A percentile compares a stretch with the other conserved stretches of the same genome.
phyloP scores from a whole-genome alignment of 2,329 filamentous ascomycete species.

The Penicillium nordicum region DNA sequence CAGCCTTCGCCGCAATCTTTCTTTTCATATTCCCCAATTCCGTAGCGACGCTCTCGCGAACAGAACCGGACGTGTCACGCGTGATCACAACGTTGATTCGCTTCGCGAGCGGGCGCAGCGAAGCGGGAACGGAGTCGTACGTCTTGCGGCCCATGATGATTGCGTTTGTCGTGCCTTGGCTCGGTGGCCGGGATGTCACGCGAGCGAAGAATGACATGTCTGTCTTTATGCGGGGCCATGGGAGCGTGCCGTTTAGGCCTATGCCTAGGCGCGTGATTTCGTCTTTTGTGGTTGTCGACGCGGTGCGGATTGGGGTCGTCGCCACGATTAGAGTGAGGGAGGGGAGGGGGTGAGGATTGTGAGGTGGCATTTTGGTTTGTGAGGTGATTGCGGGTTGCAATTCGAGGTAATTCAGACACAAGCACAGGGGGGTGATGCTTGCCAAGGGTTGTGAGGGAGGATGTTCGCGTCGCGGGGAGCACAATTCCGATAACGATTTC shows the following conservation, averaged over 20 bases:
- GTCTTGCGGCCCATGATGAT: slow-evolving; percentile 98
- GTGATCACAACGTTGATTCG: slow-evolving; percentile 81
- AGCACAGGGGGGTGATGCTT: not conserved
- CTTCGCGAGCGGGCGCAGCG: slow-evolving; percentile 74
- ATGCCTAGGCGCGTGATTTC: slow-evolving; percentile 82
- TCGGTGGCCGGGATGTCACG: slow-evolving; percentile 65
- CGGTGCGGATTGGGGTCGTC: slow-evolving; percentile 62
- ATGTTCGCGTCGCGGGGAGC: slow-evolving; percentile 1
- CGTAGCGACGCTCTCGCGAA: slow-evolving; percentile 30
- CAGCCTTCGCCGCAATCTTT: slow-evolving; percentile 21
- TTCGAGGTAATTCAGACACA: not conserved
- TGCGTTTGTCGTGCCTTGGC: slow-evolving; percentile 53
- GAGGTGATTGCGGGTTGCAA: not conserved
- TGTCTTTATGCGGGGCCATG: slow-evolving; percentile 82
- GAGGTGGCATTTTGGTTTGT: slow-evolving; percentile 23
- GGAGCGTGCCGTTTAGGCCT: slow-evolving; percentile 71
- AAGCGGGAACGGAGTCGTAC: slow-evolving; percentile 81
- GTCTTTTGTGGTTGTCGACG: slow-evolving; percentile 51
- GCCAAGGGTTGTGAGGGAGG: not conserved
- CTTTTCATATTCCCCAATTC: slow-evolving; percentile 35
- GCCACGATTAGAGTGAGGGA: slow-evolving; percentile 90
- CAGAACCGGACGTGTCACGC: slow-evolving; percentile 31
- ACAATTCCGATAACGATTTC: not conserved
- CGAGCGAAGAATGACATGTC: slow-evolving; percentile 96
- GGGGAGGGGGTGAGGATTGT: slow-evolving; percentile 19